These are phyloP conservation scores for Prunus padus DNA, from an alignment of 306 rosid genomes.

Conservation along the genomic window DNA sequence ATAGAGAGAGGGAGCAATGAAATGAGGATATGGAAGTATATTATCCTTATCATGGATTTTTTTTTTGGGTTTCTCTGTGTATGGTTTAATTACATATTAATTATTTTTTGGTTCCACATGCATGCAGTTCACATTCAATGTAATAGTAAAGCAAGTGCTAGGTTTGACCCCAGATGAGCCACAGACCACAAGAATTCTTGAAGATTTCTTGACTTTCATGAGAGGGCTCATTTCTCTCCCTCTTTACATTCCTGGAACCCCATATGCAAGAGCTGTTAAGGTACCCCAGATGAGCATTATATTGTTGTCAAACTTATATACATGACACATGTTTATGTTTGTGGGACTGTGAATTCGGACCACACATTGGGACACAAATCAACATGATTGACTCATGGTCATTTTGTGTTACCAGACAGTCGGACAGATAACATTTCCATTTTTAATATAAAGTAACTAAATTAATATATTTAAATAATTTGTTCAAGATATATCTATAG, in stretches of 20 bases:
- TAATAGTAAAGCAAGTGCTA: constrained; percentile 39
- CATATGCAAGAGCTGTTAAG: constrained; percentile 40
- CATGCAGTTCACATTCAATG: constrained; percentile 39
- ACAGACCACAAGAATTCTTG: constrained; percentile 27
- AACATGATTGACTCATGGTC: neutral
- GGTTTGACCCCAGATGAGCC: constrained; percentile 35
- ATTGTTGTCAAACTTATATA: neutral
- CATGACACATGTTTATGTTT: neutral
- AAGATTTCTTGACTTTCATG: constrained; percentile 39
- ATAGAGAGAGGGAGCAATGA: too few relatives aligned
- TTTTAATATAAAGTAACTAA: neutral
- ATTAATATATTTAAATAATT: too few relatives aligned
- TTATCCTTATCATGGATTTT: neutral
- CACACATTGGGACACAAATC: neutral
- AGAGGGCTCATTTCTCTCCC: constrained; percentile 38
- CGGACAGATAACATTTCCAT: neutral
- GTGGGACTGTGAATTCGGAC: too few relatives aligned
- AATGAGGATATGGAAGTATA: too few relatives aligned
- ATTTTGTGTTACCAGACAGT: neutral
- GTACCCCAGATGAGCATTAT: neutral
- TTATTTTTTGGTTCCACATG: constrained; percentile 1
- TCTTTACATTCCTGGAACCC: constrained; percentile 37
- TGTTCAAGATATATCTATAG: neutral
- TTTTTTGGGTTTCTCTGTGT: neutral
- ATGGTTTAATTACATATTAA: neutral